Evolutionary conservation across 495 filamentous ascomycete genomes (phyloP).

Genomic region (Talaromyces nanjingensis): DNA sequence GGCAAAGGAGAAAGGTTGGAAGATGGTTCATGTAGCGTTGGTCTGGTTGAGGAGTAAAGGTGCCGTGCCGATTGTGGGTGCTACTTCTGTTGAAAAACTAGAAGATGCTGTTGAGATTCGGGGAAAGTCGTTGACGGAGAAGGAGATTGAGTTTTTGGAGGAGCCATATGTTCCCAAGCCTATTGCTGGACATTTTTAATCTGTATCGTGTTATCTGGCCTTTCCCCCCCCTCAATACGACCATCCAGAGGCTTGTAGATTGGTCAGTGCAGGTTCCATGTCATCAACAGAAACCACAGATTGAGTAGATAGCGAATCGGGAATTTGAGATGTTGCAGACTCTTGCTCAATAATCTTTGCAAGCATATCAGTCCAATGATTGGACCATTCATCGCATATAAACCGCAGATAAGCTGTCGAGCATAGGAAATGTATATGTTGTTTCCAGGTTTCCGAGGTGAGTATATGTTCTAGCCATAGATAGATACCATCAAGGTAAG

Average conservation of each 20-base stretch:
- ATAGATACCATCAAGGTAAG: conserved; percentile 25
- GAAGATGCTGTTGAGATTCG: conserved; percentile 52
- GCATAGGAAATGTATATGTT: conserved; percentile 17
- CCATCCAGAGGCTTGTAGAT: not conserved
- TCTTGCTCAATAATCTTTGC: not conserved
- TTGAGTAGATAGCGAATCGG: not conserved
- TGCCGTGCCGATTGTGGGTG: conserved; percentile 57
- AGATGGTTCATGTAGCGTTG: conserved; percentile 57
- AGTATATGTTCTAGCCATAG: conserved; percentile 37
- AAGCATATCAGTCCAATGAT: conserved; percentile 1
- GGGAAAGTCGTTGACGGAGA: conserved; percentile 46
- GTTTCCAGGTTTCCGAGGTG: conserved; percentile 25
- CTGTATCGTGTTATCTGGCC: conserved; percentile 13
- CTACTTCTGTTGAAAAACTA: conserved; percentile 52
- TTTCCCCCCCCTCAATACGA: not conserved
- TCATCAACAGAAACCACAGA: too few species aligned
- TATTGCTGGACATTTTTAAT: conserved; percentile 15
- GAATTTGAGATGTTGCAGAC: not conserved
- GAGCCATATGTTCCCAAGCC: conserved; percentile 57
- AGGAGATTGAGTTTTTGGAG: conserved; percentile 61
- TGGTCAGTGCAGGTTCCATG: too few species aligned
- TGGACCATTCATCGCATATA: conserved; percentile 25
- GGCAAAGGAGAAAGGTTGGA: conserved; percentile 56
- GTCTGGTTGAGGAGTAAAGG: conserved; percentile 58
- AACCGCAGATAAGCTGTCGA: conserved; percentile 27